Evolutionary conservation across 148 eudicot genomes (phyloP).

Genomic region (Simmondsia chinensis): DNA sequence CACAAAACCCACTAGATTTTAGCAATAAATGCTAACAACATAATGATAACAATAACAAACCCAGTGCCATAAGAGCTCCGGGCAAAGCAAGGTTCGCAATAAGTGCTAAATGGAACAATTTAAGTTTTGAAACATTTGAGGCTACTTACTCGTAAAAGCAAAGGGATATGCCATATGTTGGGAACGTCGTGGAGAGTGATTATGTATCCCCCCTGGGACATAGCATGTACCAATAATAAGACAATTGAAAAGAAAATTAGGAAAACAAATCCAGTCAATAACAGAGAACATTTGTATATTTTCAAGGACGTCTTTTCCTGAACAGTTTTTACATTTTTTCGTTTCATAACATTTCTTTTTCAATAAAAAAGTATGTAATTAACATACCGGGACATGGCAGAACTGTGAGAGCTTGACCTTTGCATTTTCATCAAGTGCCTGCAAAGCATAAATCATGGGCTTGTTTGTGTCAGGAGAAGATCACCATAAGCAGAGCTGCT

Average conservation of each 20-base stretch:
- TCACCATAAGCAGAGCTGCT: no score
- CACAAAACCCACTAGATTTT: slow-evolving; percentile 3
- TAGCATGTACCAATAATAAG: background rate
- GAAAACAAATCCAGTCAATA: no score
- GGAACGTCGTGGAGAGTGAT: slow-evolving; percentile 81
- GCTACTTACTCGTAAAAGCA: slow-evolving; percentile 69
- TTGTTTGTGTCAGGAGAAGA: no score
- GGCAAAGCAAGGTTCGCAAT: background rate
- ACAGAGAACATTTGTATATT: no score
- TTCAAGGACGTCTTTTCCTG: no score
- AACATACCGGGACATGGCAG: slow-evolving; percentile 87
- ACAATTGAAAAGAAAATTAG: background rate
- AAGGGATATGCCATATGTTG: slow-evolving; percentile 94
- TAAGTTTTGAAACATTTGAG: background rate
- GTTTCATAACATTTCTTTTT: background rate
- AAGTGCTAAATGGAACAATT: background rate
- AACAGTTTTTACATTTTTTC: no score
- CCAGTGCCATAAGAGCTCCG: no score
- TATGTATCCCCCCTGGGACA: slow-evolving; percentile 57
- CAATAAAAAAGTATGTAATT: background rate
- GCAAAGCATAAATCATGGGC: no score
- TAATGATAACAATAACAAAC: no score
- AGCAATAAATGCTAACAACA: no score
- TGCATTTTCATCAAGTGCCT: slow-evolving; percentile 75
- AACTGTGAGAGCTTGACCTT: slow-evolving; percentile 81